These are phyloP conservation scores for Dictyostelium gargantuum DNA, from an alignment of 208 protist genomes.

Conservation along the genomic window DNA sequence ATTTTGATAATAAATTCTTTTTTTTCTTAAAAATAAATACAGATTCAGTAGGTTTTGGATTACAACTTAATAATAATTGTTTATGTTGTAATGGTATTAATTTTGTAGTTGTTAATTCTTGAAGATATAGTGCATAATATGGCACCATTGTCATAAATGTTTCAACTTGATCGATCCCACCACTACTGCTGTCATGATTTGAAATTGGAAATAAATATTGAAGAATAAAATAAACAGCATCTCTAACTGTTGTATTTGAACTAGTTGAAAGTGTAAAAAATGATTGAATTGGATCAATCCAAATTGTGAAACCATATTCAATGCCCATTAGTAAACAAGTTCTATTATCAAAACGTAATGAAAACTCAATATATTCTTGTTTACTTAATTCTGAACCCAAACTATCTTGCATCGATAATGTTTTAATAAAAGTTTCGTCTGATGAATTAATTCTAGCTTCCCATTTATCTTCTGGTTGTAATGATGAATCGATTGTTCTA, in stretches of 20 bases:
- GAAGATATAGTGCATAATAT: constrained; percentile 29
- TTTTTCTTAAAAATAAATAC: constrained; percentile 38
- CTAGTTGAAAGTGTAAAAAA: constrained; percentile 7
- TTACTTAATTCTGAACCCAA: constrained; percentile 7
- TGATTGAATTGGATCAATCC: constrained; percentile 53
- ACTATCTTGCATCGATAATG: constrained; percentile 16
- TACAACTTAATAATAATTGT: constrained; percentile 15
- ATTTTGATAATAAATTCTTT: constrained; percentile 6
- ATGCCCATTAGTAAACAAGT: constrained; percentile 8
- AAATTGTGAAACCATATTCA: neutral
- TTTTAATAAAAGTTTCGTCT: neutral
- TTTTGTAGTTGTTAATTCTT: neutral
- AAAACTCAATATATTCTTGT: constrained; percentile 61
- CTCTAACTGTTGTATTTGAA: constrained; percentile 7
- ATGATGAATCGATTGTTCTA: neutral
- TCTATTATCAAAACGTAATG: constrained; percentile 33
- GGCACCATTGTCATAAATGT: neutral
- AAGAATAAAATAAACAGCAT: constrained; percentile 11
- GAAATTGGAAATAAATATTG: constrained; percentile 44
- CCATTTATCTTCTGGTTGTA: constrained; percentile 15
- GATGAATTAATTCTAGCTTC: constrained; percentile 6
- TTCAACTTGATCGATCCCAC: neutral
- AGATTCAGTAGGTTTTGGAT: neutral
- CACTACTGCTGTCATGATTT: neutral
- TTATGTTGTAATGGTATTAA: constrained; percentile 43